Evolutionary conservation across 2,329 filamentous ascomycete species (phyloP), one percentile per base, ranked within the genome.

Genomic region (Chaetothyriales sp.): DNA sequence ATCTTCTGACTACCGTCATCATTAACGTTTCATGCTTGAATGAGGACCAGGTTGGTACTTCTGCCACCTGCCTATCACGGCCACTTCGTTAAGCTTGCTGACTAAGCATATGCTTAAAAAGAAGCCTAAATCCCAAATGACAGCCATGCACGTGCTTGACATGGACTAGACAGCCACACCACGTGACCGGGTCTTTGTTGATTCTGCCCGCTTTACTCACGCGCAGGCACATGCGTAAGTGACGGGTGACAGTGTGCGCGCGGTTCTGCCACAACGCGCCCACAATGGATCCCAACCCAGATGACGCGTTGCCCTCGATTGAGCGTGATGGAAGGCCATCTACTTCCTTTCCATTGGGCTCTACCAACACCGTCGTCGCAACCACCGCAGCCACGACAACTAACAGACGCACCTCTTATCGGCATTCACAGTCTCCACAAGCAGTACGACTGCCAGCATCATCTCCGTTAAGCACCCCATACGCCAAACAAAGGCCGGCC

Each of bases 401-500:
- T 28, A 47, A n/a, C 25, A 19, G 18, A 9, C 32, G 10, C 18
- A 32, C 18, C 18, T 22, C 46, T n/a, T 10, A 19, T 32, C 22
- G 46, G 18, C 2, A n/a, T 19, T 3, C 19, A 15, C 32, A 39
- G 32, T 39, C 10, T 39, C 32, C 32, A 15, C 1, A 39, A 39
- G 32, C 50, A 43, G 49, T 56, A 12, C 54, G 51, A 10, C 46
- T 56, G 7, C 54, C 54, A 9, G 50, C 51, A 19, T 54, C 53
- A 18, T 57, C 53, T 9, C 53, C 51, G 25, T 52, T 55, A 49
- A 51, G 52, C 42, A 50, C 51, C 26, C 52, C 55, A 22, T 53
- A 55, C 32, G 32, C 32, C 32, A 39, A 39, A 15, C 32, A 39
- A 4, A 1, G 32, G 12, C 15, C 32, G 10, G 8, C 28, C 2